Evolutionary conservation across 2,329 filamentous ascomycete genomes (phyloP).

Genomic region (Alternaria sp.): DNA sequence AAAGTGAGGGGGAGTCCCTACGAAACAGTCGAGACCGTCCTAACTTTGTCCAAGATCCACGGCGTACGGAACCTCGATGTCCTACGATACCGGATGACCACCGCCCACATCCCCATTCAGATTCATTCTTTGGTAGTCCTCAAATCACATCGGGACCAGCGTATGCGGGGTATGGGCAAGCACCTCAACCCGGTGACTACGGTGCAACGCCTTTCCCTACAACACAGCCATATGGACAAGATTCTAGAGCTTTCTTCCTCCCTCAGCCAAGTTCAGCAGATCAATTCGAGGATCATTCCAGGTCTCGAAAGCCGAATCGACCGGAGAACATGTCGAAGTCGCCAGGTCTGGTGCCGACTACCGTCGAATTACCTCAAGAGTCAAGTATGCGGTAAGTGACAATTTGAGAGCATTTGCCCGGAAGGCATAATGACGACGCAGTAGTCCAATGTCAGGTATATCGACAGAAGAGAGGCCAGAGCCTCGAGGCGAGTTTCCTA

Average conservation of each 20-base stretch:
- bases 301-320: background rate
- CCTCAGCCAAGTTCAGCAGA: background rate
- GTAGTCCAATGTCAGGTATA: background rate
- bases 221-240: background rate
- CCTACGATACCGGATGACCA: background rate
- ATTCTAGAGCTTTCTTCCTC: background rate
- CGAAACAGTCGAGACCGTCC: background rate
- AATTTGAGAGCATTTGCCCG: background rate
- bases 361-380: background rate
- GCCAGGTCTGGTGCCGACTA: background rate
- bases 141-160: background rate
- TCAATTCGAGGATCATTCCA: background rate
- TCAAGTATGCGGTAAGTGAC: background rate
- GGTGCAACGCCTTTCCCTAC: background rate
- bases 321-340: background rate
- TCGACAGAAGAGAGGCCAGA: background rate
- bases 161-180: background rate
- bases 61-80: background rate
- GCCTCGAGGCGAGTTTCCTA: background rate
- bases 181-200: background rate
- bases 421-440: background rate
- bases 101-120: background rate
- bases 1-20: background rate
- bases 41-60: background rate
- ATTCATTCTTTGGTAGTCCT: background rate